These are phyloP conservation scores for Fusarium chuoi DNA, from an alignment of 2,329 filamentous ascomycete species.

Conservation along the genomic window DNA sequence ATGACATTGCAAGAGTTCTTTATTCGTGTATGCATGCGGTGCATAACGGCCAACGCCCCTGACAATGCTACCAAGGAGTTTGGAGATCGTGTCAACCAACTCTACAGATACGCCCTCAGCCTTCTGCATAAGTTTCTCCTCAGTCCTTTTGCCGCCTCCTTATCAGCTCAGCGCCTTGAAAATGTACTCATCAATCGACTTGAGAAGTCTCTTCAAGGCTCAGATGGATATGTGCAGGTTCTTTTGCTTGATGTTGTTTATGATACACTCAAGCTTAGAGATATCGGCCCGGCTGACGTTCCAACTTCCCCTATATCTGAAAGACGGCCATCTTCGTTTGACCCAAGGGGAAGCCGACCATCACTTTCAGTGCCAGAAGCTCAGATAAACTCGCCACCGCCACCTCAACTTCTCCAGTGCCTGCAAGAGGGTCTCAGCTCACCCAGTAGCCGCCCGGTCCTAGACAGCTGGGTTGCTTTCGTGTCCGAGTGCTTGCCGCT, in stretches of 20 bases:
- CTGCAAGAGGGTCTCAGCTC: conserved; percentile 85
- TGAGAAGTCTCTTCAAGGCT: conserved; percentile 65
- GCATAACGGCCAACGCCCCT: conserved; percentile 55
- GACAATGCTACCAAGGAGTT: conserved; percentile 41
- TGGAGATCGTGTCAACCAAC: conserved; percentile 64
- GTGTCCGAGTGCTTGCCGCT: conserved; percentile 84
- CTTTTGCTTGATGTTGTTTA: conserved; percentile 82
- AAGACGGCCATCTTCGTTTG: conserved; percentile 56
- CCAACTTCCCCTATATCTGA: conserved; percentile 59
- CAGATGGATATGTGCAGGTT: conserved; percentile 78
- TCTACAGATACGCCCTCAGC: conserved; percentile 77
- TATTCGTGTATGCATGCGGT: conserved; percentile 71
- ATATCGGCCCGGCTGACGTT: conserved; percentile 53
- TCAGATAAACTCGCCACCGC: conserved; percentile 59
- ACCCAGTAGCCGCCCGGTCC: conserved; percentile 74
- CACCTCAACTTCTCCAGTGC: conserved; percentile 81
- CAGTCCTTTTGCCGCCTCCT: conserved; percentile 67
- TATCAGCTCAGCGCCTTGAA: conserved; percentile 76
- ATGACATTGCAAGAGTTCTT: conserved; percentile 75
- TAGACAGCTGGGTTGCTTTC: conserved; percentile 93
- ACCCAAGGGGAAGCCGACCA: conserved; percentile 53
- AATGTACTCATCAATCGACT: conserved; percentile 76
- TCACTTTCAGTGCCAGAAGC: conserved; percentile 51
- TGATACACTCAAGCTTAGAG: conserved; percentile 75
- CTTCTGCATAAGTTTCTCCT: conserved; percentile 76